These are phyloP conservation scores for Zelonia costaricensis DNA, from an alignment of 208 protist genomes.

Conservation along the genomic window DNA sequence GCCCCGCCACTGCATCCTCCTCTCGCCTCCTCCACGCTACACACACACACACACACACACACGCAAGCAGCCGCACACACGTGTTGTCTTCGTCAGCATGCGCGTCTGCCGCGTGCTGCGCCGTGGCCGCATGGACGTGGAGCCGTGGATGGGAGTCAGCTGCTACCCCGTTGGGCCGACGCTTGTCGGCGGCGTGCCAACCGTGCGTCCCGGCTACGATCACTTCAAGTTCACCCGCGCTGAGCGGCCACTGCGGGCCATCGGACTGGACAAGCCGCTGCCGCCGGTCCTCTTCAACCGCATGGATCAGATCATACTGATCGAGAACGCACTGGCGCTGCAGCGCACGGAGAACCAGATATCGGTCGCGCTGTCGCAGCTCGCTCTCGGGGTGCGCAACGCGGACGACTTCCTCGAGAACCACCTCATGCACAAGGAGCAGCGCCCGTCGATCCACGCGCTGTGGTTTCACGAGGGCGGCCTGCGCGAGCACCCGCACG, in stretches of 20 bases:
- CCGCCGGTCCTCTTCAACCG: slow-evolving; percentile 86
- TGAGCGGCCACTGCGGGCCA: slow-evolving; percentile 64
- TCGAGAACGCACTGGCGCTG: slow-evolving; percentile 86
- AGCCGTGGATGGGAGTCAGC: slow-evolving; percentile 80
- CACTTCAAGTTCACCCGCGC: slow-evolving; percentile 71
- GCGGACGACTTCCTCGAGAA: slow-evolving; percentile 86
- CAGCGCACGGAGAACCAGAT: slow-evolving; percentile 86
- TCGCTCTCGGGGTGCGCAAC: slow-evolving; percentile 81
- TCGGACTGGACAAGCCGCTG: slow-evolving; percentile 62
- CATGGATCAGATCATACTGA: slow-evolving; percentile 78
- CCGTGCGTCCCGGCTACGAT: slow-evolving; percentile 61
- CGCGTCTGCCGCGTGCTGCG: slow-evolving; percentile 28
- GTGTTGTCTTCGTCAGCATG: slow-evolving; percentile 7
- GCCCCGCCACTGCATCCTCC: background rate
- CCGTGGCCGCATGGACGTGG: slow-evolving; percentile 60
- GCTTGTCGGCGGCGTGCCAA: slow-evolving; percentile 56
- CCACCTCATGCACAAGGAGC: slow-evolving; percentile 70
- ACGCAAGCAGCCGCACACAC: background rate
- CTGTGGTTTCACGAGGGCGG: slow-evolving; percentile 90
- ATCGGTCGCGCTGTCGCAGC: slow-evolving; percentile 82
- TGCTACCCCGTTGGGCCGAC: slow-evolving; percentile 71
- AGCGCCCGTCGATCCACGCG: slow-evolving; percentile 82
- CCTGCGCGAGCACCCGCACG: slow-evolving; percentile 71
- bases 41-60: background rate
- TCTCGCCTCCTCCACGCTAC: too few relatives aligned